Conservation (phyloP, 805 yeast genomes). For the Candida peoriensis region DNA sequence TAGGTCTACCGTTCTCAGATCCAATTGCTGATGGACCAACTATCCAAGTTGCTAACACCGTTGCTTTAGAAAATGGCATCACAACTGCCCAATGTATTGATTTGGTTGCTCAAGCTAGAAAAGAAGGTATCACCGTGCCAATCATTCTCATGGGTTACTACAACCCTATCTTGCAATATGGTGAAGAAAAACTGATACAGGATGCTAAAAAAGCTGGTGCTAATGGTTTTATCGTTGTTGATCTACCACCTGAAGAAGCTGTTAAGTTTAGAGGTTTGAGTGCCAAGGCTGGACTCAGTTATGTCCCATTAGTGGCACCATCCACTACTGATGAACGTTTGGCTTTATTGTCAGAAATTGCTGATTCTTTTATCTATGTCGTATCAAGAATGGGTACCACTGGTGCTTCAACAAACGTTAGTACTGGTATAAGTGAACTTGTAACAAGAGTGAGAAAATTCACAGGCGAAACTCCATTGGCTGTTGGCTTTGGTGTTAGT, state of each 20-base stretch:
- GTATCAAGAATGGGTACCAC: constrained; percentile 98
- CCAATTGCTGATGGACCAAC: constrained; percentile 99
- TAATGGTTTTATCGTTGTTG: constrained; percentile 91
- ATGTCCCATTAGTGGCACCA: constrained; percentile 94
- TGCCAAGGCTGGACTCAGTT: constrained; percentile 62
- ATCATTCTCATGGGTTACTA: constrained; percentile 95
- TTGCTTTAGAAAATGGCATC: constrained; percentile 80
- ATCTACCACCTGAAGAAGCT: constrained; percentile 98
- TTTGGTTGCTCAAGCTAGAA: constrained; percentile 69
- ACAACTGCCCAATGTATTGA: constrained; percentile 67
- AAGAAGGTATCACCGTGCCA: constrained; percentile 81
- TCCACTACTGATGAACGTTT: constrained; percentile 91
- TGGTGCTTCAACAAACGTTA: constrained; percentile 72
- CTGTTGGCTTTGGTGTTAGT: constrained; percentile 96
- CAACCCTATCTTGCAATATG: constrained; percentile 87
- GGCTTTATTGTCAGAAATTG: constrained; percentile 69
- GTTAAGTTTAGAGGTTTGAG: constrained; percentile 75
- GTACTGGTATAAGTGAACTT: constrained; percentile 57
- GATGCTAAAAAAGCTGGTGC: constrained; percentile 89
- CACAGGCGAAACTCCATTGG: constrained; percentile 76
- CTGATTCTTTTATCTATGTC: constrained; percentile 94
- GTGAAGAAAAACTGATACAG: constrained; percentile 75
- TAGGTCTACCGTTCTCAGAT: constrained; percentile 95
- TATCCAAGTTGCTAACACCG: constrained; percentile 81
- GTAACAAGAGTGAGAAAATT: constrained; percentile 70